Percentiles rank a stretch among this genome's conserved stretches.
Evolutionary conservation across 2,329 filamentous ascomycete species (phyloP).

Genomic region (Endoconidiophora laricicola): DNA sequence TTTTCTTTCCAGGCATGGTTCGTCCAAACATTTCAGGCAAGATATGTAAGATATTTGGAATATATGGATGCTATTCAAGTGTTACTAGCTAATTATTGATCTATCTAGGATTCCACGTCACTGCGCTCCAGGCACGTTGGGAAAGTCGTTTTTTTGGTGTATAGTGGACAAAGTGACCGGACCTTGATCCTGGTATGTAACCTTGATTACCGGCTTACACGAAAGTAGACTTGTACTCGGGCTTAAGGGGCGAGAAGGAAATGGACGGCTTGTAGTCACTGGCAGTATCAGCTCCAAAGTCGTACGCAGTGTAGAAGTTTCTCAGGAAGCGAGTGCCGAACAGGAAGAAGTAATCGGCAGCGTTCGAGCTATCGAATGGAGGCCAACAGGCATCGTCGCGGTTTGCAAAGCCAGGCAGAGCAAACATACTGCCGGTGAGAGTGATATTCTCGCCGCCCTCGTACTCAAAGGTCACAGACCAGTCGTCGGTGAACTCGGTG

Average conservation of each 20-base stretch:
- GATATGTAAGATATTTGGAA: too few species aligned
- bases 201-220: background rate
- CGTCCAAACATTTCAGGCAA: too few species aligned
- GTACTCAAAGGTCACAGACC: conserved; percentile 20
- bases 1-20: too few species aligned
- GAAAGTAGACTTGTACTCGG: conserved; percentile 8
- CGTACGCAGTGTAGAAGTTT: conserved; percentile 21
- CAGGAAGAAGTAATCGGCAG: conserved; percentile 17
- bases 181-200: background rate
- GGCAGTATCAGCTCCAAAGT: conserved; percentile 17
- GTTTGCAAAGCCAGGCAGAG: conserved; percentile 20
- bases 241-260: conserved; percentile 17
- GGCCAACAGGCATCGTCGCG: conserved; percentile 22
- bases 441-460: conserved; percentile 17
- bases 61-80: too few species aligned
- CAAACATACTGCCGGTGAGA: conserved; percentile 20
- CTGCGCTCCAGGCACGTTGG: too few species aligned
- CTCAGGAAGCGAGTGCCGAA: conserved; percentile 18
- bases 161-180: too few species aligned
- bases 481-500: conserved; percentile 22
- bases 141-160: too few species aligned
- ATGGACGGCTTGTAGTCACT: conserved; percentile 12
- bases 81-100: too few species aligned
- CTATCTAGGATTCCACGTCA: too few species aligned
- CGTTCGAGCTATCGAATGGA: conserved; percentile 18